Conservation (phyloP, 2,329 filamentous ascomycete species). For the Phialophora expanda region DNA sequence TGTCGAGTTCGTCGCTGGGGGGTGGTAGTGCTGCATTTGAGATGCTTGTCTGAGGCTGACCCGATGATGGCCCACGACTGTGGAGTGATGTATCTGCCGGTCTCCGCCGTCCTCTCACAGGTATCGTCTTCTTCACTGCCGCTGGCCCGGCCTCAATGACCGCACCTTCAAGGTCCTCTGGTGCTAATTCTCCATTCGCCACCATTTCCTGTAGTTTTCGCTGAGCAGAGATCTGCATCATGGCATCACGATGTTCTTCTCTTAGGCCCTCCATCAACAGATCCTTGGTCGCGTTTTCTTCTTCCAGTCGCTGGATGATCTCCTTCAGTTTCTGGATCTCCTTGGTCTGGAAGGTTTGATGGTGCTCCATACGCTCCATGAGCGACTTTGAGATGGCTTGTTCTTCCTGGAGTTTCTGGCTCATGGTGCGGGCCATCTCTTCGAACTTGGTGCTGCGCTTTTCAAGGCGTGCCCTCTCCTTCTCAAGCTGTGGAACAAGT, state of each 20-base stretch:
- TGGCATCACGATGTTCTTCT: conserved; percentile 38
- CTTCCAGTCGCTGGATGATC: conserved; percentile 43
- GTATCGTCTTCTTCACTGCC: conserved; percentile 22
- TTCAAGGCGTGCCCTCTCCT: conserved; percentile 71
- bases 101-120: conserved; percentile 15
- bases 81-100: conserved; percentile 1
- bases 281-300: conserved; percentile 40
- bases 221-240: conserved; percentile 39
- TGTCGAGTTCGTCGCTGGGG: neutral
- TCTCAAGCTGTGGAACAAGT: conserved; percentile 69
- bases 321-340: conserved; percentile 62
- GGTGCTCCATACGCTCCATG: conserved; percentile 74
- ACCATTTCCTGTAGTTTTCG: conserved; percentile 39
- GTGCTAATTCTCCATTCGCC: conserved; percentile 74
- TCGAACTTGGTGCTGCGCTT: conserved; percentile 73
- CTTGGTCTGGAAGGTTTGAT: conserved; percentile 61
- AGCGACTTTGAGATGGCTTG: conserved; percentile 81
- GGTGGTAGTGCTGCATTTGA: neutral
- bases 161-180: conserved; percentile 68
- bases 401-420: conserved; percentile 81
- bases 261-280: conserved; percentile 38
- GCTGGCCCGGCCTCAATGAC: conserved; percentile 36
- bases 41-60: neutral
- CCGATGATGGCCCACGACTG: neutral
- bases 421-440: conserved; percentile 74